phyloP scores from a whole-genome alignment of 169 alveolate genomes.

The Cryptosporidium baileyi region DNA sequence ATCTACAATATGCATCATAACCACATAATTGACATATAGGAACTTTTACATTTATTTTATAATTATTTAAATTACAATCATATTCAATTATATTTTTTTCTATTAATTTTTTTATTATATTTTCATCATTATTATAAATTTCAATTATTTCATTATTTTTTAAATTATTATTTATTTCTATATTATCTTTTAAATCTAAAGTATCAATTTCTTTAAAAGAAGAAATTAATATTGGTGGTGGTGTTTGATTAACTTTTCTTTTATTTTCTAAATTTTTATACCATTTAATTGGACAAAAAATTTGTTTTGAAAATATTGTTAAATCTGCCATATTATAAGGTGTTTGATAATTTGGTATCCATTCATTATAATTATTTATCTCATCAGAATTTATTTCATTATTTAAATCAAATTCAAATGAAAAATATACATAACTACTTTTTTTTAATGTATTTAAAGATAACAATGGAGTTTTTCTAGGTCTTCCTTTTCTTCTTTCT shows the following conservation, averaged over 20 bases:
- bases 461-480: slow-evolving; percentile 39
- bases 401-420: background rate
- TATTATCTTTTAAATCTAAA: background rate
- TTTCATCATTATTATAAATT: background rate
- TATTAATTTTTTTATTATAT: background rate
- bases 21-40: slow-evolving; percentile 69
- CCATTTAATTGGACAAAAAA: slow-evolving; percentile 47
- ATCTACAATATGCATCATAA: slow-evolving; percentile 40
- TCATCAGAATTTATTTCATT: background rate
- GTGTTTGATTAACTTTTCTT: slow-evolving; percentile 26
- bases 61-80: background rate
- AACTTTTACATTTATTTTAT: slow-evolving; percentile 16
- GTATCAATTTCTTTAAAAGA: background rate
- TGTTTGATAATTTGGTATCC: slow-evolving; percentile 24
- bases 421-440: background rate
- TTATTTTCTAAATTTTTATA: background rate
- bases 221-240: slow-evolving; percentile 17
- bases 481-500: slow-evolving; percentile 56
- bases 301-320: slow-evolving; percentile 2
- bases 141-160: background rate
- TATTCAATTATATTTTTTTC: background rate
- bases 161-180: background rate
- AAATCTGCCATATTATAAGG: slow-evolving; percentile 57
- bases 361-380: background rate
- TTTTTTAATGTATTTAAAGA: background rate